Evolutionary conservation across 164 flowering plant species (phyloP).

Genomic region (Echeveria elegans): DNA sequence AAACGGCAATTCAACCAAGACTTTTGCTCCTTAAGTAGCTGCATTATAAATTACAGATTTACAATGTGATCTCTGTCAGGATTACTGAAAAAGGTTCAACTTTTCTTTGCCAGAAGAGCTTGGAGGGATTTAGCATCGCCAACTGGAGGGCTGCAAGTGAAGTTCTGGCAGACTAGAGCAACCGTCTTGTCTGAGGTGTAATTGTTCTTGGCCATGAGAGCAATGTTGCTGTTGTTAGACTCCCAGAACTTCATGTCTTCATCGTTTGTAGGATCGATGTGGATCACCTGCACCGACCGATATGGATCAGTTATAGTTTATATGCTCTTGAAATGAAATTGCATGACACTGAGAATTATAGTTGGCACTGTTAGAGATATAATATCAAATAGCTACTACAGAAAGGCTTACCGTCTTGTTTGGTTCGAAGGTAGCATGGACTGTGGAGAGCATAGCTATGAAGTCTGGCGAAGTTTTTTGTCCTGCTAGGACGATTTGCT

Average conservation of each 20-base stretch:
- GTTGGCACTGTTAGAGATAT: too few species aligned
- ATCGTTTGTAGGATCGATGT: conserved; percentile 46
- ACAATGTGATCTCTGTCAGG: too few species aligned
- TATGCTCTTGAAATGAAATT: not conserved
- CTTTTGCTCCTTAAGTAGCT: too few species aligned
- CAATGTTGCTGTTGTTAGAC: conserved; percentile 38
- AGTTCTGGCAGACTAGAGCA: conserved; percentile 78
- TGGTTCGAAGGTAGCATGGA: conserved; percentile 66
- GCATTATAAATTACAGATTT: too few species aligned
- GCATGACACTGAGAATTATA: not conserved
- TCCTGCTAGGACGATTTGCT: conserved; percentile 48
- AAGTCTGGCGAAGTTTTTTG: conserved; percentile 35
- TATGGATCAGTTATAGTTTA: not conserved
- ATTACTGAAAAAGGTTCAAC: not conserved
- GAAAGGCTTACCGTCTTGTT: conserved; percentile 55
- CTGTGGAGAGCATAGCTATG: conserved; percentile 56
- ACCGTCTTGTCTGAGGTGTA: conserved; percentile 35
- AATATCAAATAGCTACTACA: too few species aligned
- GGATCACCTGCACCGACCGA: conserved; percentile 84
- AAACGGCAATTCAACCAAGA: too few species aligned
- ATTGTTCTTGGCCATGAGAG: conserved; percentile 49
- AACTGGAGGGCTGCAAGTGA: conserved; percentile 72
- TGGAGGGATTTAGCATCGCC: conserved; percentile 36
- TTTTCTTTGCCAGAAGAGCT: conserved; percentile 31
- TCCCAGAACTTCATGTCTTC: conserved; percentile 85